Evolutionary conservation across 352 stramenopile genomes (phyloP).

Genomic region (Phytophthora melonis): DNA sequence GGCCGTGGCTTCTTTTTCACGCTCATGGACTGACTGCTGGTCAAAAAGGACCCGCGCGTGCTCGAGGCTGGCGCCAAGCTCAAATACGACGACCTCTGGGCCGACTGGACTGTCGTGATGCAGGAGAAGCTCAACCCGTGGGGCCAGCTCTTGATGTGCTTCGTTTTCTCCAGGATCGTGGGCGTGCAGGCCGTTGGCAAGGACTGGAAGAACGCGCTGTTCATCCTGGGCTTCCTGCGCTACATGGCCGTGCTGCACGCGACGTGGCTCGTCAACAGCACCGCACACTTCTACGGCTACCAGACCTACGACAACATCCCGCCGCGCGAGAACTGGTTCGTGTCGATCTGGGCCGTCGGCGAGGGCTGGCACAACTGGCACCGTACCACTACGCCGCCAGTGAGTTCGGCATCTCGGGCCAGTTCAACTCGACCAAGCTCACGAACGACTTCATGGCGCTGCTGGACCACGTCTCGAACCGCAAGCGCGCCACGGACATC

Average conservation of each 20-base stretch:
- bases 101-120: conserved; percentile 95
- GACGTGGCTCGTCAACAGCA: conserved; percentile 99
- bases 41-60: conserved; percentile 97
- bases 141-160: conserved; percentile 99
- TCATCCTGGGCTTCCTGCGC: conserved; percentile 94
- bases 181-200: conserved; percentile 90
- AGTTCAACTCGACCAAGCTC: conserved; percentile 99
- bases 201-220: conserved; percentile 96
- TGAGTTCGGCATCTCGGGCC: conserved; percentile 95
- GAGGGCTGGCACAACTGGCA: conserved; percentile 99
- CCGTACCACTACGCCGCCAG: conserved; percentile 99
- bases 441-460: conserved; percentile 95
- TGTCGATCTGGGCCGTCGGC: conserved; percentile 95
- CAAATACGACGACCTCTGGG: conserved; percentile 97
- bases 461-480: conserved; percentile 94
- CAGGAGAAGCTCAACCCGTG: conserved; percentile 98
- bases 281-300: conserved; percentile 98
- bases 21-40: conserved; percentile 98
- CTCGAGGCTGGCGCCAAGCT: conserved; percentile 92
- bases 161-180: conserved; percentile 94
- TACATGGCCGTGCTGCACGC: conserved; percentile 96
- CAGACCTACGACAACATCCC: conserved; percentile 97
- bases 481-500: conserved; percentile 94
- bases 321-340: conserved; percentile 97
- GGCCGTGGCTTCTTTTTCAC: conserved; percentile 98